phyloP scores from a whole-genome alignment of 805 yeast species.

The Candida glaebosa region DNA sequence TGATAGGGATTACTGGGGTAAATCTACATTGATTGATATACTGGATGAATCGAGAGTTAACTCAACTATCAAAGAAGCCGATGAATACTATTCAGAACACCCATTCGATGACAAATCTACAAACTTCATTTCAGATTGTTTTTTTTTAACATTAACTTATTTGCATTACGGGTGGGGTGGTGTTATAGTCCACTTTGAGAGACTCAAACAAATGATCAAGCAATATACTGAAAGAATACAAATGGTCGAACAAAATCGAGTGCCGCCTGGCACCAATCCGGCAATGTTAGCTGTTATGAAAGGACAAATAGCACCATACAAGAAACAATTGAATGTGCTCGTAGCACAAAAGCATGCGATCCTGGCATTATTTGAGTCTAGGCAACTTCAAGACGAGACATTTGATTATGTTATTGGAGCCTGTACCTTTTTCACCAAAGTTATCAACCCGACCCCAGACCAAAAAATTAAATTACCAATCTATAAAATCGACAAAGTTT shows the following conservation, averaged over 20 bases:
- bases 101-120: slow-evolving; percentile 11
- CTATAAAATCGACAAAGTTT: slow-evolving; percentile 54
- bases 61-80: slow-evolving; percentile 69
- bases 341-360: slow-evolving; percentile 53
- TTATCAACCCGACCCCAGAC: slow-evolving; percentile 69
- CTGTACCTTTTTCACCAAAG: slow-evolving; percentile 63
- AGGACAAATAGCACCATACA: slow-evolving; percentile 48
- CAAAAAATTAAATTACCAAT: slow-evolving; percentile 49
- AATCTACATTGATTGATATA: slow-evolving; percentile 55
- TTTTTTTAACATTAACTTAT: slow-evolving; percentile 73
- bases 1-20: slow-evolving; percentile 64
- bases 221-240: slow-evolving; percentile 49
- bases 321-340: slow-evolving; percentile 31
- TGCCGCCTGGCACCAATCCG: slow-evolving; percentile 27
- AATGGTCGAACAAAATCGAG: slow-evolving; percentile 33
- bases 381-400: slow-evolving; percentile 57
- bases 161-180: slow-evolving; percentile 91
- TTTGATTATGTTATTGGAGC: slow-evolving; percentile 79
- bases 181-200: slow-evolving; percentile 50
- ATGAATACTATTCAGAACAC: slow-evolving; percentile 47
- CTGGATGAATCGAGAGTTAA: slow-evolving; percentile 80
- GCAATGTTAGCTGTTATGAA: slow-evolving; percentile 19
- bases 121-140: slow-evolving; percentile 91
- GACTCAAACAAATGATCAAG: slow-evolving; percentile 46
- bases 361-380: slow-evolving; percentile 58